Evolutionary conservation across 73 alveolate species (phyloP), one percentile per base, ranked within the genome.

Genomic region (Tetrahymena borealis): DNA sequence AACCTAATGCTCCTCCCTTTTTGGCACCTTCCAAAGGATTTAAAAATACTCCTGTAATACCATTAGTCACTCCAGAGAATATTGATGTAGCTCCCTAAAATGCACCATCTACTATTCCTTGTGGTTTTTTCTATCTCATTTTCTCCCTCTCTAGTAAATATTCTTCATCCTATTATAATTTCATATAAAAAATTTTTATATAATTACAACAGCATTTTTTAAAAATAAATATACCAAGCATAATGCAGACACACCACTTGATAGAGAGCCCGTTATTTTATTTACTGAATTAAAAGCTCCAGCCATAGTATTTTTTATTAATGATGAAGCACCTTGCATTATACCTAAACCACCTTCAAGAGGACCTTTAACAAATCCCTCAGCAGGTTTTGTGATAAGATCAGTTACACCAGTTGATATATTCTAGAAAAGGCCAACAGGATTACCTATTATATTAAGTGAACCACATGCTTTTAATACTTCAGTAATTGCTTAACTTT

Each of bases 311-410:
- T 92, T 91, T 3, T 35, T 40, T 20, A 92, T 90, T 38, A 92
- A 78, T 9, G 95, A 92, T 13, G 90, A 20, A 20, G 95, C 95
- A 36, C 95, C 95, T 31, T 92, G 38, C 32, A 91, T 79, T 78
- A 92, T 78, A 40, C 95, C 95, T 12, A 92, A 78, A n/a, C 95
- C 95, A 28, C 92, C 95, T 38, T 92, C 95, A 28, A 92, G 90
- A 38, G 95, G 95, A 7, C 95, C 95, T 92, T 78, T 78, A 3
- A 91, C 90, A 7, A 92, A 78, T 6, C 95, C 95, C 18, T 78
- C 92, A 5, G 92, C 93, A 0, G 95, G 95, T 37, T 92, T 92
- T 31, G 33, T 33, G 39, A 92, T 18, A 6, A 92, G 90, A 78
- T 92, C 95, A 32, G 42, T 78, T n/a, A 92, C 43, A 4, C 95